Base-by-base conservation (phyloP, 305 asterid genomes). In the Rubia peregrina region DNA sequence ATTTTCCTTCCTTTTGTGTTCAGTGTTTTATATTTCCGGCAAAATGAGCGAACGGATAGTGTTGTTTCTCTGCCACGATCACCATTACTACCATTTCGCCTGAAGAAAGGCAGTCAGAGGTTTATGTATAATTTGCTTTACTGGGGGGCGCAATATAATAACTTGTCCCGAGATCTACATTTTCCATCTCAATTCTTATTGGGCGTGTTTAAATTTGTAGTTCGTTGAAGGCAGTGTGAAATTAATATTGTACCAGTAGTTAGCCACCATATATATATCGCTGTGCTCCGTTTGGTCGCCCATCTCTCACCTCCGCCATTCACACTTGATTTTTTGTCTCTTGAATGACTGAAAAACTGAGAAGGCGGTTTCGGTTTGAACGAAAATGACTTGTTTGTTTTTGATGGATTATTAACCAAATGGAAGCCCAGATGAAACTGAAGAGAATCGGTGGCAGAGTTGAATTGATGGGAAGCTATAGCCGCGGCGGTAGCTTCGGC, bases 401-500 rank as follows among this genome's bases (percentile, higher is more conserved):
- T 10, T 44, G 21, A 4, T 71, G 9, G 12, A 19, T 71, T 14
- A 30, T 41, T 38, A 3, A 12, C n/a, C 9, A 66, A 24, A 73
- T 42, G 76, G 76, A 64, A 64, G 42, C 59, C 46, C 66, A 22
- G 72, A 65, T 55, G 33, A 66, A 66, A 40, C 33, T 57, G 67
- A 70, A 66, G 67, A 73, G 60, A 56, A 8, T 44, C 16, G 55
- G 64, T 21, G 71, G 70, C 30, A 24, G n/a, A 11, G 55, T 24
- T 62, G 75, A 42, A 16, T 21, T 26, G 30, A 26, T 26, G 30
- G 30, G 30, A 26, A 49, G 65, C 30, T 65, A 72, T 53, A 51
- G 26, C 21, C 71, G 70, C 5, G 66, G 71, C 16, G 63, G 76
- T 51, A 66, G 76, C 72, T 73, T 66, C 36, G 24, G 76, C 61